Evolutionary conservation across 352 stramenopile genomes (phyloP).

Genomic region (Poterioochromonas sp.): DNA sequence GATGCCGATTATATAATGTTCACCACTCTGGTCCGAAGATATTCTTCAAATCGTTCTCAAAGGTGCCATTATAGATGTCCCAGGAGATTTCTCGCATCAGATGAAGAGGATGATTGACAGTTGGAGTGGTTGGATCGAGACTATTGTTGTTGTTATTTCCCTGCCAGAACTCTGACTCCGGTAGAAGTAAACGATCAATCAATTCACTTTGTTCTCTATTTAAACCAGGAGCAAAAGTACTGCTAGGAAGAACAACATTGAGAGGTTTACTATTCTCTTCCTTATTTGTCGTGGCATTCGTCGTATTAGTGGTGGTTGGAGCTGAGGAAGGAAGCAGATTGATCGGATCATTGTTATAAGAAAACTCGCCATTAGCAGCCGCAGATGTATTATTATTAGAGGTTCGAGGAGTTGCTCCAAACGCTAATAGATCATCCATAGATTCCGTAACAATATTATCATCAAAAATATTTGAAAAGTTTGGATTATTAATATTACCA

Average conservation of each 20-base stretch:
- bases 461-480: no score
- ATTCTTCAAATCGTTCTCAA: not conserved
- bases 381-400: no score
- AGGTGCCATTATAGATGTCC: not conserved
- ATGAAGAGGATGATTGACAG: not conserved
- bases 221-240: not conserved
- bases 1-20: no score
- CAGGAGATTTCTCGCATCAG: not conserved
- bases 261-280: no score
- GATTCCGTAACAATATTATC: no score
- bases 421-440: no score
- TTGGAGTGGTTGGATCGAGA: not conserved
- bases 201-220: not conserved
- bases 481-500: no score
- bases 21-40: no score
- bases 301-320: not conserved
- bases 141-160: no score
- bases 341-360: no score
- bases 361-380: no score
- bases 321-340: not conserved
- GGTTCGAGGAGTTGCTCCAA: no score
- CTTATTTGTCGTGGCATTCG: not conserved
- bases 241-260: not conserved
- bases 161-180: not conserved
- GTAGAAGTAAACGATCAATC: not conserved